Base-by-base conservation (phyloP, 768 basidiomycete genomes). In the Chlorophyllum brunneum region DNA sequence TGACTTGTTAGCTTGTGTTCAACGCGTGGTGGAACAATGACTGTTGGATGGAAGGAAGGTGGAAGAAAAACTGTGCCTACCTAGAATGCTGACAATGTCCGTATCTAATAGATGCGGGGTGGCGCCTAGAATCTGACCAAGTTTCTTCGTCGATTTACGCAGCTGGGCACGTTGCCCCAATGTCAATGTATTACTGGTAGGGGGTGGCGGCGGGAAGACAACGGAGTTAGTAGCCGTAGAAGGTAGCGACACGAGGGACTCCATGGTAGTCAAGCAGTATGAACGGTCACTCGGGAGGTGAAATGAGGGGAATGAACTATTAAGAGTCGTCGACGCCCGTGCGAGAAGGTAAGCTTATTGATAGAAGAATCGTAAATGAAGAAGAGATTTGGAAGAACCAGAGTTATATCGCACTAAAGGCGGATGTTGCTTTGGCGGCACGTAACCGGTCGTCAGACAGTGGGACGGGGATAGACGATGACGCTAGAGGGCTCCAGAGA, bases 81-180 rank as follows among this genome's bases (percentile, higher is more conserved):
- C 62, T 43, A 55, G 20, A 10, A 46, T 40, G 16, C 51, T 48
- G 23, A 40, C 54, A 36, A 41, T 33, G 24, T 53, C 54, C 30
- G 49, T 58, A 22, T 85, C 82, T 9, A 80, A 56, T 27, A 84
- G 67, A 52, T 76, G 80, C n/a, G 83, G 84, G 13, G 81, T 77
- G 16, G 73, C 69, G 10, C 84, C 84, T 9, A 86, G 67, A 9
- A 86, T 64, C 39, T 79, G 75, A 18, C 76, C 75, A 18, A 86
- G 73, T 67, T 85, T 86, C 58, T 74, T 78, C 18, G 81, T 76
- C 22, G 77, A 75, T 24, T 81, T 79, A 26, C 82, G 59, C 20
- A 86, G 74, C 48, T 79, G 79, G 7, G 71, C 62, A n/a, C 82
- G 77, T 62, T 84, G 78, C 20, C 71, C 59, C 1, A 72, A 56